phyloP scores from a whole-genome alignment of 176 grass and related monocot species.

The Ampelocalamus luodianensis region DNA sequence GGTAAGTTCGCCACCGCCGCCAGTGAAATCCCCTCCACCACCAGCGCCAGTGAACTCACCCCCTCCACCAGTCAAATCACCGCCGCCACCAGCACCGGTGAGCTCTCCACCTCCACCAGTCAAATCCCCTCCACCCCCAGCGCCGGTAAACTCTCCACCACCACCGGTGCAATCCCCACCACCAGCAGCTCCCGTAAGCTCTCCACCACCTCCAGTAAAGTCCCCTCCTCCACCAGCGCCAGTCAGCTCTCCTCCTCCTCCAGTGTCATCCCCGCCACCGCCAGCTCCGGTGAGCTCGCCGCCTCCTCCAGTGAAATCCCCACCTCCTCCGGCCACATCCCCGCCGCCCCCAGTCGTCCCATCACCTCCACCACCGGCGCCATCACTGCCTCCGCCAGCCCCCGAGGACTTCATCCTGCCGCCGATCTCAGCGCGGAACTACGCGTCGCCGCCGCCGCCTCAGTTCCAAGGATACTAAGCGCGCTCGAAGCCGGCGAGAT shows the following conservation, averaged over 20 bases:
- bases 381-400: not conserved
- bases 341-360: not conserved
- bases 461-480: slow-evolving; percentile 57
- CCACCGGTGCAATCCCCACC: slow-evolving; percentile 31
- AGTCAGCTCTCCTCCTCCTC: slow-evolving; percentile 29
- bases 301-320: slow-evolving; percentile 9
- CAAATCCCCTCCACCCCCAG: slow-evolving; percentile 4
- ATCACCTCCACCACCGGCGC: not conserved
- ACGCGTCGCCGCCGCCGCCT: slow-evolving; percentile 50
- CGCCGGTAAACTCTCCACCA: not conserved
- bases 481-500: not conserved
- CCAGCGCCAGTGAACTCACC: not conserved
- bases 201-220: not conserved
- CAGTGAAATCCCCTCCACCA: not conserved
- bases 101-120: slow-evolving; percentile 10
- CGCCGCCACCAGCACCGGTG: not conserved
- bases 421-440: slow-evolving; percentile 31
- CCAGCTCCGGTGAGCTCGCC: not conserved
- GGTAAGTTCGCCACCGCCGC: not conserved
- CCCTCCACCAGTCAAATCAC: not conserved
- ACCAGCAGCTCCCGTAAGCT: not conserved
- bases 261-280: not conserved
- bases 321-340: not conserved
- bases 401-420: slow-evolving; percentile 36
- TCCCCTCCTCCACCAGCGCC: not conserved